Evolutionary conservation across 805 yeast species (phyloP), one percentile per base, ranked within the genome.

Genomic region (Ogataea haglerorum): DNA sequence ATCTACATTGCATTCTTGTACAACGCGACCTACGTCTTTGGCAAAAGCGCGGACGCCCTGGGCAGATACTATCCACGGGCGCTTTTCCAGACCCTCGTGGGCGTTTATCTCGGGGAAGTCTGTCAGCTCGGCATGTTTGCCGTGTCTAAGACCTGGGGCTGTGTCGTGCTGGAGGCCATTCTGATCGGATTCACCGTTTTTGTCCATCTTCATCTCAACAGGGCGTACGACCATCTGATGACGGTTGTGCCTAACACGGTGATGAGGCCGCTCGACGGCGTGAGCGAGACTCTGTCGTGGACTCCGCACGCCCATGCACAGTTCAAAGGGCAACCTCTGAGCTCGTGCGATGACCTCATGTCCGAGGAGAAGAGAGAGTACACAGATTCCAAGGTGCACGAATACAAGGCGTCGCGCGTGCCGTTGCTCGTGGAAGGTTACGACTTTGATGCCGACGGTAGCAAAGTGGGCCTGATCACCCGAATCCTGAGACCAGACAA

Each of bases 91-190:
- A 82, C 95, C 1, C 73, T 91, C 59, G 81, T 82, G 27, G 99
- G 99, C 43, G 62, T 93, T 31, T 91, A 91, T 61, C 61, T 91
- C 32, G 95, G 95, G 28, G 90, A 91, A 64, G 65, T 89, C 16
- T 87, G 96, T 69, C 54, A 93, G 48, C 60, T 93, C 39, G 97
- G 96, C 40, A 63, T 93, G 41, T 90, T 88, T 59, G 85, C 78
- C 13, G 95, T 91, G 41, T 89, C 95, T 46, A 87, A 87, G 70
- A 84, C 95, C 30, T 91, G 96, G 96, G 98, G 96, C 32, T 95
- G 96, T 26, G 73, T 89, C 48, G 85, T 82, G 3, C 64, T 91
- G 39, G 86, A 85, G 60, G 80, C 78, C 2, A 70, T 90, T 37
- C 69, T 83, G 30, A 54, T 87, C 10, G 75, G 73, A 7, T 62